Evolutionary conservation across 2,329 filamentous ascomycete species (phyloP), one percentile per base, ranked within the genome.

Genomic region (Beauveria bassiana): DNA sequence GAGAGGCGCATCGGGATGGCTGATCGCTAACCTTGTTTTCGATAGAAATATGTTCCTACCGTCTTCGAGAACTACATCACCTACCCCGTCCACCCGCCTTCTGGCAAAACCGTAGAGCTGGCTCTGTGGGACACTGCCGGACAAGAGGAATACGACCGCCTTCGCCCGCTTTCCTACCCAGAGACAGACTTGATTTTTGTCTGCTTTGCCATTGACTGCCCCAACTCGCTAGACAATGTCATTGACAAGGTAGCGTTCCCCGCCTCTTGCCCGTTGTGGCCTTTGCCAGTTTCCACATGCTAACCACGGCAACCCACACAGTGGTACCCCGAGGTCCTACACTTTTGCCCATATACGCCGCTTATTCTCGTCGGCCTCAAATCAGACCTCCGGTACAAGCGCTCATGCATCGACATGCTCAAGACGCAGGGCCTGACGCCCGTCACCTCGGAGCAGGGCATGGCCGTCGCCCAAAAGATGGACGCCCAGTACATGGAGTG

Each of bases 11-110:
- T 47, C 34, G 34, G 34, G 34, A 49, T 63, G 61, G 64, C 34
- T 47, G 31, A 24, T 54, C 7, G 49, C 59, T 60, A 51, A 61
- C 59, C 10, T 54, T 40, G 20, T 28, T 5, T 40, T 46, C 55
- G 45, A 28, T 70, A 99, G 95, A 98, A 97, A 98, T 99, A 99
- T 71, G 95, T 99, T 46, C 95, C 95, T 4, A 99, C 95, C 2
- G 95, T 99, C 58, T 99, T 99, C 75, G 95, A 99, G 73, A 99
- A 99, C 81, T 99, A 99, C 84, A 98, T 99, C 78, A 97, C 95
- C 60, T 93, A 96, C 75, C 96, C 93, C 62, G 89, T 87, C 63
- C 95, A 99, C 77, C 86, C 87, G 66, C 85, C 87, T 50, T 90
- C 89, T 14, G 93, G 93, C 71, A 98, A 97, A 82, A 93, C 89